phyloP scores from a whole-genome alignment of 1,139 yeast genomes.

The Scheffersomyces segobiensis region DNA sequence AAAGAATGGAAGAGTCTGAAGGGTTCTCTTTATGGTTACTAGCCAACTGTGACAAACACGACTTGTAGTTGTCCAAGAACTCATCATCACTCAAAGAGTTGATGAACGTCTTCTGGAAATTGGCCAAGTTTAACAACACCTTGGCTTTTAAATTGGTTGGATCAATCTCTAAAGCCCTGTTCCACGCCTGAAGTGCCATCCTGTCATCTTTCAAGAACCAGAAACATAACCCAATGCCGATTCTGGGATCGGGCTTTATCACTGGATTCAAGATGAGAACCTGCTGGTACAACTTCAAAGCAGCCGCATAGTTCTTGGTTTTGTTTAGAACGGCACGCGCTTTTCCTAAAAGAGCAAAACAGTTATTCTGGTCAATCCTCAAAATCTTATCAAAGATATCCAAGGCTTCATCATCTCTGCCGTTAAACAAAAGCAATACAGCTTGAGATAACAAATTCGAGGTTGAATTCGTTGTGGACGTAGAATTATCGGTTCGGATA shows the following conservation, averaged over 20 bases:
- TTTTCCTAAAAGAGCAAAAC: slow-evolving; percentile 79
- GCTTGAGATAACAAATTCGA: slow-evolving; percentile 64
- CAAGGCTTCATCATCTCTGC: slow-evolving; percentile 63
- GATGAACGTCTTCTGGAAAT: slow-evolving; percentile 64
- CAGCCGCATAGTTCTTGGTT: slow-evolving; percentile 65
- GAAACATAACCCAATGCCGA: slow-evolving; percentile 92
- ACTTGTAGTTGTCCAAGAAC: slow-evolving; percentile 51
- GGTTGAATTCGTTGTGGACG: slow-evolving; percentile 16
- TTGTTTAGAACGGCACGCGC: slow-evolving; percentile 79
- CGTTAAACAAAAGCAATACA: slow-evolving; percentile 46
- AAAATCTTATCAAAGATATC: slow-evolving; percentile 60
- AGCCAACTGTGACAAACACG: slow-evolving; percentile 40
- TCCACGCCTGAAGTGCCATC: slow-evolving; percentile 83
- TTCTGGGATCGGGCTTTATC: slow-evolving; percentile 86
- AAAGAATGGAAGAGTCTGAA: slow-evolving; percentile 42
- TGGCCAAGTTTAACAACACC: slow-evolving; percentile 65
- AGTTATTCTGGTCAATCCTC: slow-evolving; percentile 53
- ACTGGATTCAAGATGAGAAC: slow-evolving; percentile 75
- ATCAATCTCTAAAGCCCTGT: slow-evolving; percentile 69
- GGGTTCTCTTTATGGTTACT: slow-evolving; percentile 25
- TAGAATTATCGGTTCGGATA: slow-evolving; percentile 12
- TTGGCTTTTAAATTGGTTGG: slow-evolving; percentile 63
- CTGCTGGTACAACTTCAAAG: slow-evolving; percentile 82
- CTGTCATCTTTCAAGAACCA: slow-evolving; percentile 82
- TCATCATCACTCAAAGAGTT: slow-evolving; percentile 60